phyloP scores from a whole-genome alignment of 1,139 yeast genomes.

The Candida pseudoviswanathii region DNA sequence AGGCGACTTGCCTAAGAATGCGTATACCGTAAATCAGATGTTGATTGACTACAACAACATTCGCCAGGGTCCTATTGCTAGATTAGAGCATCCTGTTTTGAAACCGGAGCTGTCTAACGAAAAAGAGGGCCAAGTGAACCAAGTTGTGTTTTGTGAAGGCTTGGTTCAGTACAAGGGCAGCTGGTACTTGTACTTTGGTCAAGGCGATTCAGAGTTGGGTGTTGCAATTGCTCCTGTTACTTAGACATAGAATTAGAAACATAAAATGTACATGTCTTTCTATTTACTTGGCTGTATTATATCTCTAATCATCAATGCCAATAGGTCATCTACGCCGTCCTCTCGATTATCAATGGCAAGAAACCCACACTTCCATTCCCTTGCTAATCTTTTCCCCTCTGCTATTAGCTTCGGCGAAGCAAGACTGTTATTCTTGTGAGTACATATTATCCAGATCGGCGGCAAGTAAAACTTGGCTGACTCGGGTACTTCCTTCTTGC shows the following conservation, averaged over 20 bases:
- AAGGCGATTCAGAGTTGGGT: conserved; percentile 48
- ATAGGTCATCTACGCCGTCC: conserved; percentile 53
- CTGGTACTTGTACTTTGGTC: conserved; percentile 49
- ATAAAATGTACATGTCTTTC: conserved; percentile 9
- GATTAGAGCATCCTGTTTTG: conserved; percentile 40
- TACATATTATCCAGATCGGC: conserved; percentile 67
- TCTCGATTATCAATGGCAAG: conserved; percentile 54
- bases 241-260: background rate
- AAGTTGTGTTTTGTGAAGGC: conserved; percentile 50
- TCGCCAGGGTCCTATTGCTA: conserved; percentile 38
- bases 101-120: conserved; percentile 42
- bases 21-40: conserved; percentile 46
- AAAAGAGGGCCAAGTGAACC: conserved; percentile 43
- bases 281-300: conserved; percentile 47
- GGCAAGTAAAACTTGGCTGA: conserved; percentile 54
- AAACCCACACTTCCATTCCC: conserved; percentile 65
- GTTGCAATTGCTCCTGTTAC: conserved; percentile 38
- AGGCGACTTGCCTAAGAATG: conserved; percentile 28
- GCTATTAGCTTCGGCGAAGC: conserved; percentile 61
- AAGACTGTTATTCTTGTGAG: conserved; percentile 55
- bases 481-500: conserved; percentile 21
- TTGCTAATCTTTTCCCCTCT: conserved; percentile 57
- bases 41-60: conserved; percentile 44
- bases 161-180: conserved; percentile 45
- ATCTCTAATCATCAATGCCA: conserved; percentile 61